Evolutionary conservation across 768 basidiomycete genomes (phyloP).

Genomic region (Tulasnella sp.): DNA sequence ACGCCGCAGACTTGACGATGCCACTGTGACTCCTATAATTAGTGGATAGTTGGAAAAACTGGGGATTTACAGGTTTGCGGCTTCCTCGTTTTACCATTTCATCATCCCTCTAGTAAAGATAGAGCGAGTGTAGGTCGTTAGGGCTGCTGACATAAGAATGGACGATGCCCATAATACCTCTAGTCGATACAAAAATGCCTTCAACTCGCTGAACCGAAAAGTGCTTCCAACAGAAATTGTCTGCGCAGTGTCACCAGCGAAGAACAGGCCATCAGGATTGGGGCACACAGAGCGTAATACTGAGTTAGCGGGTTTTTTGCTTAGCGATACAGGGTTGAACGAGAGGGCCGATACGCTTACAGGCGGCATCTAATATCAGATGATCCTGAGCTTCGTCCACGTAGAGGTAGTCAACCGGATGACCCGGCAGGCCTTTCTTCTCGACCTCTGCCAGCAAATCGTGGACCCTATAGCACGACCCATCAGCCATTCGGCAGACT

Average conservation of each 20-base stretch:
- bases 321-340: not conserved
- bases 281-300: constrained; percentile 20
- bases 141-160: not conserved
- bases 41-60: constrained; percentile 20
- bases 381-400: constrained; percentile 77
- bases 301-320: not conserved
- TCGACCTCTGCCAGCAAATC: not conserved
- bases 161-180: not conserved
- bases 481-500: not conserved
- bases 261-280: constrained; percentile 29
- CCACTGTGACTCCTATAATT: constrained; percentile 31
- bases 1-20: constrained; percentile 29
- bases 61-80: constrained; percentile 1
- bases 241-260: constrained; percentile 29
- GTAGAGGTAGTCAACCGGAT: constrained; percentile 61
- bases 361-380: constrained; percentile 62
- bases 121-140: not conserved
- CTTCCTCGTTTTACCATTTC: not conserved
- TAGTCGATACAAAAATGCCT: not conserved
- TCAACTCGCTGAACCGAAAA: constrained; percentile 28
- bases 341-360: constrained; percentile 46
- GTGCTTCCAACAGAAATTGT: constrained; percentile 22
- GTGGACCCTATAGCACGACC: not conserved
- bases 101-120: not conserved
- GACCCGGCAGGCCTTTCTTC: not conserved